Conservation (phyloP, 257 asterid genomes). For the Fraxinus pennsylvanica region DNA sequence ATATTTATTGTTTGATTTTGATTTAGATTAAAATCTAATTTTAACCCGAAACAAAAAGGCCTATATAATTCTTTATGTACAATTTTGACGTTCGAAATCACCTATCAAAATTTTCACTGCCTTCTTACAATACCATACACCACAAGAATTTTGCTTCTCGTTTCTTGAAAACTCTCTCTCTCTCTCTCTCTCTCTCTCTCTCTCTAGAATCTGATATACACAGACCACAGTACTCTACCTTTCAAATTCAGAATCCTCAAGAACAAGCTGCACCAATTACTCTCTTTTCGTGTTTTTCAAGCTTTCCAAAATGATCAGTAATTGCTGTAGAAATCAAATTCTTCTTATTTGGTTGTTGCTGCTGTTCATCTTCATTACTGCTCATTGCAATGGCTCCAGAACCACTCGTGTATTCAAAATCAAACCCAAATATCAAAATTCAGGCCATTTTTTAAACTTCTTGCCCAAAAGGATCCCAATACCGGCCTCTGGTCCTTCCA, state of each 20-base stretch:
- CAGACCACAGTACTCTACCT: not conserved
- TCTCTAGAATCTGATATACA: not conserved
- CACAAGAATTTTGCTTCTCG: not conserved
- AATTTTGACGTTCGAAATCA: not conserved
- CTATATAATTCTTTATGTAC: too few relatives aligned
- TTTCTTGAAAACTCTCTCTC: not conserved
- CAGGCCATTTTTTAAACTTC: conserved; percentile 17
- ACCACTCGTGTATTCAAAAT: conserved; percentile 10
- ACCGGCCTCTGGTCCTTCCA: conserved; percentile 26
- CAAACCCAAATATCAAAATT: conserved; percentile 3
- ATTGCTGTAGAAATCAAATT: not conserved
- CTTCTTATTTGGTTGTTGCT: not conserved
- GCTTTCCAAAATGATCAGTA: not conserved
- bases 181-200: too few relatives aligned
- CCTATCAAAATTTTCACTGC: not conserved
- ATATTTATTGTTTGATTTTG: too few relatives aligned
- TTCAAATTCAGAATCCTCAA: not conserved
- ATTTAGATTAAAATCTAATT: too few relatives aligned
- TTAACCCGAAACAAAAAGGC: too few relatives aligned
- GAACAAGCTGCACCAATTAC: not conserved
- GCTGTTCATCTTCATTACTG: not conserved
- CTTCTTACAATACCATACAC: too few relatives aligned
- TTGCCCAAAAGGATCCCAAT: conserved; percentile 24
- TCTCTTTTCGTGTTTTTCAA: not conserved
- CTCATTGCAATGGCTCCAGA: conserved; percentile 20